Evolutionary conservation across 306 rosid genomes (phyloP).

Genomic region (Prunus dulcis): DNA sequence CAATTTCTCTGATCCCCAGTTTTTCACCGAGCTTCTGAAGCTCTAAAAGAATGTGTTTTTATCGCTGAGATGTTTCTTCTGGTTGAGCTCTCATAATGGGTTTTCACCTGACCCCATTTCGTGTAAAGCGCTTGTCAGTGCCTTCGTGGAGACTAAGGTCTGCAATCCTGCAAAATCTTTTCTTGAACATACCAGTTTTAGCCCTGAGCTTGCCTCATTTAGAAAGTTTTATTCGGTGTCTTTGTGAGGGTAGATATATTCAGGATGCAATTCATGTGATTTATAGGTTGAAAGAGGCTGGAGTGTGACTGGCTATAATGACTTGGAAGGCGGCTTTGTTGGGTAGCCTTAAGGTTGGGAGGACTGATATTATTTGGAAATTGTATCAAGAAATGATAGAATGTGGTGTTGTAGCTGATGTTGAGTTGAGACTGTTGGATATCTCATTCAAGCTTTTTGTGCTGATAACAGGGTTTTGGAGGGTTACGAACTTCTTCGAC

Average conservation of each 20-base stretch:
- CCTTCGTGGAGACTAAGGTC: conserved; percentile 57
- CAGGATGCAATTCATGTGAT: conserved; percentile 51
- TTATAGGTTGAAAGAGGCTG: conserved; percentile 33
- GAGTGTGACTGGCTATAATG: conserved; percentile 39
- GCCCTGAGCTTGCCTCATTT: conserved; percentile 47
- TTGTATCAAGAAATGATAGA: conserved; percentile 59
- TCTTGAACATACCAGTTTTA: conserved; percentile 42
- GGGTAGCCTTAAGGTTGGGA: conserved; percentile 46
- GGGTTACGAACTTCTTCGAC: conserved; percentile 60
- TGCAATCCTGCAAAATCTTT: conserved; percentile 46
- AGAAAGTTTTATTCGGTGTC: conserved; percentile 49
- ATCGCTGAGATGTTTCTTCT: conserved; percentile 68
- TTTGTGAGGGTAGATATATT: conserved; percentile 47
- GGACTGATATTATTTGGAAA: conserved; percentile 62
- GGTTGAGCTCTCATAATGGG: conserved; percentile 46
- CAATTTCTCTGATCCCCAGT: conserved; percentile 50
- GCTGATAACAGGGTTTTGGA: conserved; percentile 34
- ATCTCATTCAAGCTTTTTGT: conserved; percentile 60
- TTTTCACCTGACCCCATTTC: conserved; percentile 49
- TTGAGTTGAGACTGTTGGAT: conserved; percentile 53
- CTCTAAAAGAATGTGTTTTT: conserved; percentile 53
- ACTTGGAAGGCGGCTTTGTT: conserved; percentile 58
- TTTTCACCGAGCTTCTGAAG: conserved; percentile 44
- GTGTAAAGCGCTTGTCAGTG: conserved; percentile 41
- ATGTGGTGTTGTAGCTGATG: conserved; percentile 43